These are phyloP conservation scores for Citrus mangshanensis DNA, from an alignment of 345 rosid genomes.

Conservation along the genomic window DNA sequence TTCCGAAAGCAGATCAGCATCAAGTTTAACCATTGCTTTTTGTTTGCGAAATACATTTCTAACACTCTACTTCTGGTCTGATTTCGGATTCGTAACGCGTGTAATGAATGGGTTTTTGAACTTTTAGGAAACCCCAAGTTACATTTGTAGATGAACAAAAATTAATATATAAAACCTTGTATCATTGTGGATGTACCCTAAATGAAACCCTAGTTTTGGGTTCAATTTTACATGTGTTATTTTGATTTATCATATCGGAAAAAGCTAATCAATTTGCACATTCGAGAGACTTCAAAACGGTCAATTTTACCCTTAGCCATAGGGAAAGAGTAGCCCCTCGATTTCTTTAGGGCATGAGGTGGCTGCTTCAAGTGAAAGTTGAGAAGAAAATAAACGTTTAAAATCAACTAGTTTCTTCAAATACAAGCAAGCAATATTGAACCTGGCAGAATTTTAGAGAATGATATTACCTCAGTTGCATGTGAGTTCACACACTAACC, in stretches of 20 bases:
- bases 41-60: background rate
- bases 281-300: background rate
- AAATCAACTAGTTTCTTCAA: conserved; percentile 9
- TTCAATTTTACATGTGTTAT: background rate
- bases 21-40: background rate
- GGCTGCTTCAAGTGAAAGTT: background rate
- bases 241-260: background rate
- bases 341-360: background rate
- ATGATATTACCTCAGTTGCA: conserved; percentile 16
- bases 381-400: background rate
- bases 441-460: conserved; percentile 17
- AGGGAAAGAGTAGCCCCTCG: background rate
- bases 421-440: conserved; percentile 14
- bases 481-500: background rate
- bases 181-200: background rate
- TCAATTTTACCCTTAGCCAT: background rate
- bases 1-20: background rate
- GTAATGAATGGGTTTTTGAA: background rate
- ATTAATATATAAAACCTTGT: background rate
- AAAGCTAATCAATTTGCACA: background rate
- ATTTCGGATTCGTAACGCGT: background rate
- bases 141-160: background rate
- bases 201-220: background rate
- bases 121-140: background rate
- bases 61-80: background rate